Conservation (phyloP, 1,284 basidiomycete genomes). For the Porodaedalea pini region DNA sequence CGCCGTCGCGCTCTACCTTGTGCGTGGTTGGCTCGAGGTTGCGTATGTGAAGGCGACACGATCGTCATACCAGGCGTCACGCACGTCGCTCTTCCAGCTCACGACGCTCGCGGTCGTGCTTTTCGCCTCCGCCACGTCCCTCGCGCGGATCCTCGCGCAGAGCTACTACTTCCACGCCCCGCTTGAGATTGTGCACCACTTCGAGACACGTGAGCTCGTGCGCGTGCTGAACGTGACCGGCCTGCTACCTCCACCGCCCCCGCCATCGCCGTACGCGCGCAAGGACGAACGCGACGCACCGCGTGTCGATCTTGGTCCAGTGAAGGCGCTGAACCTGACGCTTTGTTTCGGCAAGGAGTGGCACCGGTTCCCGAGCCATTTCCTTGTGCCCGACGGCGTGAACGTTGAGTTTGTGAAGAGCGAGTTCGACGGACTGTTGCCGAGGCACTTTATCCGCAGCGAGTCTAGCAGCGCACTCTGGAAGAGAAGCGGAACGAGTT, state of each 20-base stretch:
- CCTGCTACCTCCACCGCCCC: conserved; percentile 45
- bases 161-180: conserved; percentile 92
- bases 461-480: conserved; percentile 68
- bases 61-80: conserved; percentile 86
- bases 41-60: conserved; percentile 69
- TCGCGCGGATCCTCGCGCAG: conserved; percentile 77
- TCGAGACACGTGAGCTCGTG: conserved; percentile 81
- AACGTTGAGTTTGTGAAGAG: conserved; percentile 86
- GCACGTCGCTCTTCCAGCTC: conserved; percentile 69
- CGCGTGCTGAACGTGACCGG: conserved; percentile 73
- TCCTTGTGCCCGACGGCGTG: conserved; percentile 81
- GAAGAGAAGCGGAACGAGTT: conserved; percentile 64
- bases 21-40: conserved; percentile 84
- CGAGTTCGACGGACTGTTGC: conserved; percentile 87
- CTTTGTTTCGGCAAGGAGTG: conserved; percentile 94
- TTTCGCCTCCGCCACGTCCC: conserved; percentile 64
- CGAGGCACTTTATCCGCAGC: conserved; percentile 81
- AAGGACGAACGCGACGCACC: conserved; percentile 49
- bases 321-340: conserved; percentile 71
- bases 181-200: conserved; percentile 65
- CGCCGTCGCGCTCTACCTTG: conserved; percentile 77
- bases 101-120: conserved; percentile 72
- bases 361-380: conserved; percentile 92
- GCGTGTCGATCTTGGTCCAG: conserved; percentile 65
- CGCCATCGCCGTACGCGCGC: conserved; percentile 34